Evolutionary conservation across 208 protist species (phyloP), one percentile per base, ranked within the genome.

Genomic region (Trypanosoma cruzi): DNA sequence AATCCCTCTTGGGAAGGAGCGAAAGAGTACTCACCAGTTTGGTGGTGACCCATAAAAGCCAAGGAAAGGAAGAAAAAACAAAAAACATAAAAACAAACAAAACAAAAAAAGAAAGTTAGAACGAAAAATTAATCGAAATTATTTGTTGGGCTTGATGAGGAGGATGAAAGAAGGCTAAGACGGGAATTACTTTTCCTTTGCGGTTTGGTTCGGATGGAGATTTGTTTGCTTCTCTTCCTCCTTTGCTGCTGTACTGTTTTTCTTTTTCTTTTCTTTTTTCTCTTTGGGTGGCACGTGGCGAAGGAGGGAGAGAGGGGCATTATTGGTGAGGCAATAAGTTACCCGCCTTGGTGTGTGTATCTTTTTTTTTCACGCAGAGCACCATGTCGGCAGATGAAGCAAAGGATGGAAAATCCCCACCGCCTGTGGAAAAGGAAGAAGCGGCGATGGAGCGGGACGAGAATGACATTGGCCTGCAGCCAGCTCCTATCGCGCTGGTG

Each of bases 381-480:
- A 42, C 18, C 44, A 50, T 65, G 37, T 22, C 24, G 18, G 8
- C 24, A 53, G 46, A 55, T 52, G 53, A 31, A 28, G 28, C 20
- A 42, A 36, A 26, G 24, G 26, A 7, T 24, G 26, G 22, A 26
- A 48, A 26, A 62, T 24, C 20, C 29, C 22, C 18, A 55, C 5
- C 60, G 54, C 5, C 16, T 2, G 24, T 34, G 24, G 53, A 37
- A 5, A 32, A 49, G 40, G 7, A 46, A 10, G 37, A 52, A 36
- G 28, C n/a, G n/a, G 46, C 6, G 10, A 22, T 53, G n/a, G 1
- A 46, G 13, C 26, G 24, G 1, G 66, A 71, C 28, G 66, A 71
- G 32, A 64, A 62, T 36, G 66, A 71, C 34, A 71, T 71, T 34
- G 26, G 56, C 50, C 34, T 71, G 22, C 42, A 64, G 10, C 56